Evolutionary conservation across 2,329 filamentous ascomycete species (phyloP).

Genomic region (Zopfia rhizophila): DNA sequence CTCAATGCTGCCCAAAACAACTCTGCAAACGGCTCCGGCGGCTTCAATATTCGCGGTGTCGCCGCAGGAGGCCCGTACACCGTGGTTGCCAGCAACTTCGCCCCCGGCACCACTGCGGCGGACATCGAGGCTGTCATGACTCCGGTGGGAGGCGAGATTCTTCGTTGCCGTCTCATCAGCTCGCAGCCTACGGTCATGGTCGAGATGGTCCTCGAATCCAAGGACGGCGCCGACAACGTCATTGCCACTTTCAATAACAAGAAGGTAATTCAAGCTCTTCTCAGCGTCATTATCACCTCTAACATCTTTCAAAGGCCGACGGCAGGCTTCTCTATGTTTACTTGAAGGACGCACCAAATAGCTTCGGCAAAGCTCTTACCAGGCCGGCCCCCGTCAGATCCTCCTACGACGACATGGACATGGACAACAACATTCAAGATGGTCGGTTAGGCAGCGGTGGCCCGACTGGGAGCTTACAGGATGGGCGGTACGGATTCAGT

Average conservation of each 20-base stretch:
- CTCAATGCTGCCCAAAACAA: slow-evolving; percentile 41
- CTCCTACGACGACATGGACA: slow-evolving; percentile 54
- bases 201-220: slow-evolving; percentile 78
- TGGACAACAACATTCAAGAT: slow-evolving; percentile 47
- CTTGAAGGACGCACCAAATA: slow-evolving; percentile 63
- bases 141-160: slow-evolving; percentile 73
- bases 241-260: slow-evolving; percentile 82
- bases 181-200: slow-evolving; percentile 77
- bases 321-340: slow-evolving; percentile 79
- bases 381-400: slow-evolving; percentile 34
- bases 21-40: slow-evolving; percentile 51
- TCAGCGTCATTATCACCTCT: slow-evolving; percentile 15
- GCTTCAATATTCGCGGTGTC: slow-evolving; percentile 76
- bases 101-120: slow-evolving; percentile 80
- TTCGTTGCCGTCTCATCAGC: slow-evolving; percentile 74
- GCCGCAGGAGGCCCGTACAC: slow-evolving; percentile 74
- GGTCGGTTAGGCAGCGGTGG: too few species aligned
- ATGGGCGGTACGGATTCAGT: slow-evolving; percentile 57
- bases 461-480: slow-evolving; percentile 52
- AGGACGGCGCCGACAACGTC: slow-evolving; percentile 77
- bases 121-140: slow-evolving; percentile 86
- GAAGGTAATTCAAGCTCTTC: slow-evolving; percentile 65
- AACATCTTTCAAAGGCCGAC: slow-evolving; percentile 70
- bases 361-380: slow-evolving; percentile 41
- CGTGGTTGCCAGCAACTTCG: slow-evolving; percentile 84